Conservation (phyloP, 192 early-diverging fungal genomes). For the Mortierella hygrophila region DNA sequence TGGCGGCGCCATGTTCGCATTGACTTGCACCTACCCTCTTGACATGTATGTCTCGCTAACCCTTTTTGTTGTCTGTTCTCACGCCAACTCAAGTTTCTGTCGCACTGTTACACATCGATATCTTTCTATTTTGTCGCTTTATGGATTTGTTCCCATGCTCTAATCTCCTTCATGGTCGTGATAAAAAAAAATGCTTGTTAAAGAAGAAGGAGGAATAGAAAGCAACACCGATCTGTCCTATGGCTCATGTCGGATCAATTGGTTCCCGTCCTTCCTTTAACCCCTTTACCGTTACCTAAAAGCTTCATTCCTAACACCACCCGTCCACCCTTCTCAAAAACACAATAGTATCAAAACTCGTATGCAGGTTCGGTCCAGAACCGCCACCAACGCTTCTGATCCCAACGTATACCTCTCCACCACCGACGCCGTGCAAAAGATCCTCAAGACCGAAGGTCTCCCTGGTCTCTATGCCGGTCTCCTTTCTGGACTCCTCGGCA, state of each 20-base stretch:
- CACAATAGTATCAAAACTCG: slow-evolving; percentile 90
- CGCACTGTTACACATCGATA: slow-evolving; percentile 1
- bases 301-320: background rate
- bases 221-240: background rate
- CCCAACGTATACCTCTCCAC: slow-evolving; percentile 62
- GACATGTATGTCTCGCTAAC: slow-evolving; percentile 83
- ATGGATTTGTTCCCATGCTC: slow-evolving; percentile 2
- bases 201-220: slow-evolving; percentile 21
- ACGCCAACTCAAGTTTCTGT: background rate
- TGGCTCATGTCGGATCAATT: slow-evolving; percentile 22
- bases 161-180: background rate
- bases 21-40: slow-evolving; percentile 92
- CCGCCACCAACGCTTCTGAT: slow-evolving; percentile 47
- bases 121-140: slow-evolving; percentile 24
- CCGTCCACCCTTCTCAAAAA: background rate
- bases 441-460: slow-evolving; percentile 86
- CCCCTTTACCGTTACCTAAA: background rate
- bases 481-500: slow-evolving; percentile 83
- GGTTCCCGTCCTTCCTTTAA: background rate
- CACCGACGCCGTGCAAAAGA: slow-evolving; percentile 86
- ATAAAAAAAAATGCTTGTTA: slow-evolving; percentile 5
- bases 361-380: slow-evolving; percentile 93
- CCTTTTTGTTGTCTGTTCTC: background rate
- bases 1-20: slow-evolving; percentile 91
- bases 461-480: slow-evolving; percentile 92